Base-by-base conservation (phyloP, 1,284 basidiomycete species). In the Microbotryum intermedium region DNA sequence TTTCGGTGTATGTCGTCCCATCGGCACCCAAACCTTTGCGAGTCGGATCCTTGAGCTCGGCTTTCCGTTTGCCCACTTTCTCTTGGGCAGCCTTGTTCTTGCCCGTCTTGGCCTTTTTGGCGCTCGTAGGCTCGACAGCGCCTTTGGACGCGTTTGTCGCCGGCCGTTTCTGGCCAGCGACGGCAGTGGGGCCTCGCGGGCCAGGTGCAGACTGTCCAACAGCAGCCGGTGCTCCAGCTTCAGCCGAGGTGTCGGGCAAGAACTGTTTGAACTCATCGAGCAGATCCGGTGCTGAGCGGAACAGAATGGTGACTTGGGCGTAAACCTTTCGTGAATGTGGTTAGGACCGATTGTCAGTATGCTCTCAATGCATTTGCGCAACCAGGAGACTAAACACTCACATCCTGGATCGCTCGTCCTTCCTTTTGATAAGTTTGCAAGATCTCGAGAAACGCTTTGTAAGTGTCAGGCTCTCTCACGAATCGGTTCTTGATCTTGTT, bases 401-500 rank as follows among this genome's bases (percentile, higher is more conserved):
- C 91, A 72, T 95, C 91, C 64, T 88, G 85, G 42, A 90, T 82
- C 68, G 88, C 84, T 62, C 84, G 82, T 71, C 90, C 89, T 72
- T 97, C 92, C 74, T 92, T 93, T 75, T 97, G 93, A 76, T 97
- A 97, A 34, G 89, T 88, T 79, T 98, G 95, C 68, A 99, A 77
- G 58, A 98, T 94, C 78, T 98, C 94, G 70, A 99, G 79, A 77
- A 99, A 99, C 72, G 91, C 87, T 78, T 97, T 97, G 81, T 99
- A 99, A 49, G 88, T 94, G 70, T 94, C 90, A 25, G 87, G 85
- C 68, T 97, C 91, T 65, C 87, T 84, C n/a, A 84, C 79, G 76
- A 88, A 98, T 53, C 93, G 84, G 50, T 86, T 85, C 79, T 98
- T 98, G 79, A 99, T 98, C 80, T 93, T 94, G 82, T 97, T 97